Base-by-base conservation (phyloP, 176 grass and related monocot genomes). In the Rhipidocladum racemiflorum region DNA sequence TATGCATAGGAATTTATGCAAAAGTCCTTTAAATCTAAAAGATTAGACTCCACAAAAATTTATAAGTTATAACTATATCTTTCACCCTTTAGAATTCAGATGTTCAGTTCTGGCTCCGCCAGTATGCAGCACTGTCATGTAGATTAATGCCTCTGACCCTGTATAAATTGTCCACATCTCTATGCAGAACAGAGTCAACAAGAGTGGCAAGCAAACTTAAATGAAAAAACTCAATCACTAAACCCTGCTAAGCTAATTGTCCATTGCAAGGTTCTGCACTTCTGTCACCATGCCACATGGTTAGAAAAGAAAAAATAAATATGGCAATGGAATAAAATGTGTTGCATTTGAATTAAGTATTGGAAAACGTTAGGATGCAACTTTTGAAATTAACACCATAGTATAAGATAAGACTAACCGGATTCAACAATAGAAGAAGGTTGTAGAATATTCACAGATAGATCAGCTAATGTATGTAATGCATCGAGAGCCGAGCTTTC, bases 371-470 rank as follows among this genome's bases (percentile, higher is more conserved):
- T 29, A 68, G n/a, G 46, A 34, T 46, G 11, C 28, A 40, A 61
- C 6, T 38, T 36, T 21, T 67, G 71, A 69, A 76, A 68, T 32
- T 61, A 73, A 46, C 54, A 64, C 32, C 35, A 39, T 56, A 36
- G 59, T 64, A 63, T 68, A 43, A 57, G 49, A 78, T 46, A 79
- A 84, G 61, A 84, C 89, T 89, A 83, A 99, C 96, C 96, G 61
- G 92, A 95, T 86, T 99, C 92, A 83, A 85, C 83, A 46, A 84
- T 72, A 61, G 88, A 87, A 60, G 86, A 78, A 76, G 96, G 96
- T 2, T 88, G 90, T 79, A 98, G 88, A 81, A 97, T 97, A 85
- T 98, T 98, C 46, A 95, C 89, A 68, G 96, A 93, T 38, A 98
- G 69, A 91, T 99, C 92, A 44, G 96, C 96, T 74, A 99, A 89